Conservation (phyloP, 2,329 filamentous ascomycete genomes). For the Myriosclerotinia duriaeana region DNA sequence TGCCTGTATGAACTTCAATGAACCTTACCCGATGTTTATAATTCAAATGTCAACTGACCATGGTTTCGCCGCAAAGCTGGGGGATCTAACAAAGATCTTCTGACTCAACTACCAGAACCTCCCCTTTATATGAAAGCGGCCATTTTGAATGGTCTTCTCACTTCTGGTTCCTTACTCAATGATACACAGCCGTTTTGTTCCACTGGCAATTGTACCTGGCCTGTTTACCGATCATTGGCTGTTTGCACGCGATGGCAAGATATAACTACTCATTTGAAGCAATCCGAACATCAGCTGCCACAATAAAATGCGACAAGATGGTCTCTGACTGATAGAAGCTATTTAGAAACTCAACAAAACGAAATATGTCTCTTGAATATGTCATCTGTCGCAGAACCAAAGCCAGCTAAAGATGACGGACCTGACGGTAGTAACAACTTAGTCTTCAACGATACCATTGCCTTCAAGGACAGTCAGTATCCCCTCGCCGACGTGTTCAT, state of each 20-base stretch:
- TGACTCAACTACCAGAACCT: no score
- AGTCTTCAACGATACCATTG: slow-evolving; percentile 8
- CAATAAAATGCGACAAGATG: neutral
- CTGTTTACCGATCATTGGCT: neutral
- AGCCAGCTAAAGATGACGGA: neutral
- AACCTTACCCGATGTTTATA: no score
- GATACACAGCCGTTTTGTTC: slow-evolving; percentile 3
- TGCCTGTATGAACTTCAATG: no score
- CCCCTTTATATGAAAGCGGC: no score
- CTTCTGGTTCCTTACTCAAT: neutral
- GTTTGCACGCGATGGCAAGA: slow-evolving; percentile 2
- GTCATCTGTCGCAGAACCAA: slow-evolving; percentile 8
- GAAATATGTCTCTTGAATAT: neutral
- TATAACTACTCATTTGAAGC: neutral
- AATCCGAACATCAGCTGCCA: neutral
- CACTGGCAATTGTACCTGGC: slow-evolving; percentile 14
- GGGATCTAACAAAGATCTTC: no score
- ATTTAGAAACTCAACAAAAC: neutral
- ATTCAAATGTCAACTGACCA: no score
- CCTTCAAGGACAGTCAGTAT: neutral
- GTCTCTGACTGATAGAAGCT: neutral
- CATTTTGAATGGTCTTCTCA: neutral
- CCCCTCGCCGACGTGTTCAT: neutral
- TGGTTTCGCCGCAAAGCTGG: no score
- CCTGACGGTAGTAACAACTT: neutral